Evolutionary conservation across 2,329 filamentous ascomycete genomes (phyloP).

Genomic region (Scytalidium lignicola): DNA sequence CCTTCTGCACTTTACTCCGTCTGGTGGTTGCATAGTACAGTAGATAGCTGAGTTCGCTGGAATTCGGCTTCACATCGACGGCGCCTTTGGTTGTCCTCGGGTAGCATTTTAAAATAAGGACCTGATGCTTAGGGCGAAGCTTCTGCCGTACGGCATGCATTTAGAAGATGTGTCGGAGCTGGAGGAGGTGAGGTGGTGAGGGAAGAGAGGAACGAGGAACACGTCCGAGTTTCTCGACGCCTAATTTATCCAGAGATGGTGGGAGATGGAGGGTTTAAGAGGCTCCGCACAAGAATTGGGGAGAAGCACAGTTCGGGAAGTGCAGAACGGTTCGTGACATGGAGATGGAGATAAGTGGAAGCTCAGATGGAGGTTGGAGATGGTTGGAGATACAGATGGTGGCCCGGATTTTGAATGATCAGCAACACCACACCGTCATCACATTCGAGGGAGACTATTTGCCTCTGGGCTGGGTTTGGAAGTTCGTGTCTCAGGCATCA

Average conservation of each 20-base stretch:
- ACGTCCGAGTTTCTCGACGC: not conserved
- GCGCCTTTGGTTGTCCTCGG: conserved; percentile 86
- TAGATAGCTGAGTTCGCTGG: conserved; percentile 93
- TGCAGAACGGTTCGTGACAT: not conserved
- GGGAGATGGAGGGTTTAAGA: not conserved
- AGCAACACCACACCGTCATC: not conserved
- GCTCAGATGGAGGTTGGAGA: not conserved
- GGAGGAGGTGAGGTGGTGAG: not conserved
- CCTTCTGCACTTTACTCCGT: conserved; percentile 92
- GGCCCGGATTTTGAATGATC: not conserved
- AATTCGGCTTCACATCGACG: conserved; percentile 91
- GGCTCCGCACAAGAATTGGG: not conserved
- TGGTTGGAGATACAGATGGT: not conserved
- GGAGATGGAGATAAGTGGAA: not conserved
- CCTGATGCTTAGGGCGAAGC: conserved; percentile 92
- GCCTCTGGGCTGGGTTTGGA: not conserved
- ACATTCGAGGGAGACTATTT: not conserved
- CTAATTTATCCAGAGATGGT: not conserved
- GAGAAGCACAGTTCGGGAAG: not conserved
- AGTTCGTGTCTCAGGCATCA: not conserved
- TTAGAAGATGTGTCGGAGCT: conserved; percentile 10
- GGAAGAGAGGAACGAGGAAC: not conserved
- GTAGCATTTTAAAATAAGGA: conserved; percentile 93
- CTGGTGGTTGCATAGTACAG: conserved; percentile 95
- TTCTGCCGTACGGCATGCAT: conserved; percentile 64